These are phyloP conservation scores for Hansenula sp. DNA, from an alignment of 1,139 yeast genomes.

Conservation along the genomic window DNA sequence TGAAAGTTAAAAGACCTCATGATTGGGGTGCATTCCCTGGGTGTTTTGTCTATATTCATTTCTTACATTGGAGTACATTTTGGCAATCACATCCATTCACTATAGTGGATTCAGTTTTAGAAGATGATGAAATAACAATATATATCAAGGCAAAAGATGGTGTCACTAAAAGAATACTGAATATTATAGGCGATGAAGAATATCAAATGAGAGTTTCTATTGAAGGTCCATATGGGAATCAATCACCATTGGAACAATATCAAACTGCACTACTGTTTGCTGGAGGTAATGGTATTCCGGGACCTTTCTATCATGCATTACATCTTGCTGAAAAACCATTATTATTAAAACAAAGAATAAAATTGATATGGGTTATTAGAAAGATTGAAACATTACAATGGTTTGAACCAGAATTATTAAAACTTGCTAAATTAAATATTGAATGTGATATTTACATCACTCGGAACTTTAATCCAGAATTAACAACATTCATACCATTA, in stretches of 20 bases:
- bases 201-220: constrained; percentile 32
- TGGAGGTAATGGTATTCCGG: constrained; percentile 76
- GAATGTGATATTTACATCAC: constrained; percentile 22
- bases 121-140: constrained; percentile 33
- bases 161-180: constrained; percentile 32
- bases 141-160: constrained; percentile 45
- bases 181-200: constrained; percentile 18
- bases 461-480: constrained; percentile 8
- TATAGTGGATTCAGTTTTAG: constrained; percentile 26
- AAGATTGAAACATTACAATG: constrained; percentile 44
- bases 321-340: constrained; percentile 12
- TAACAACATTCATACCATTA: constrained; percentile 2
- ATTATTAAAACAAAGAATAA: constrained; percentile 22
- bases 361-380: constrained; percentile 45
- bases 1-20: constrained; percentile 28
- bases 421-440: constrained; percentile 23
- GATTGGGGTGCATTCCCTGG: constrained; percentile 32
- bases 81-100: constrained; percentile 62
- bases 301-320: constrained; percentile 34
- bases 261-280: constrained; percentile 51
- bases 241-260: constrained; percentile 48
- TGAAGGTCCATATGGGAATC: constrained; percentile 60
- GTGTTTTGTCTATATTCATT: constrained; percentile 32
- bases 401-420: constrained; percentile 40
- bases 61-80: constrained; percentile 37